A percentile compares a stretch with the other conserved stretches of the same genome.
These are phyloP conservation scores for Vitis hybrid DNA, from an alignment of 177 flowering plant genomes.

Conservation along the genomic window DNA sequence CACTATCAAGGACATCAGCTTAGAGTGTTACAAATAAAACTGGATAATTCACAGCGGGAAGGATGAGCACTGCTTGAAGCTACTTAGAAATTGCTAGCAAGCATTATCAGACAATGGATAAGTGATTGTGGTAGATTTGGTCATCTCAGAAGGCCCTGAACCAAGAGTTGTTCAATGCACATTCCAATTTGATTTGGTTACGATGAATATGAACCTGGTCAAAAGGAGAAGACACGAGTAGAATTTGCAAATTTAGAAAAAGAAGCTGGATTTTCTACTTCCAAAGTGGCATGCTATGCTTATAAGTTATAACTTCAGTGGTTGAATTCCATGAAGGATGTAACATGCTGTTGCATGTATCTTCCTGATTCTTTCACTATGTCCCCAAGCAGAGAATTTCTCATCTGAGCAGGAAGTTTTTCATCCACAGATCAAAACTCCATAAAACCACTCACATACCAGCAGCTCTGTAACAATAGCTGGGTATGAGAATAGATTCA, in stretches of 20 bases:
- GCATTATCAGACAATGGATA: constrained; percentile 22
- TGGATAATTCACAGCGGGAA: constrained; percentile 6
- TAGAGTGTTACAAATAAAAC: no score
- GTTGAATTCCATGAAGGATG: constrained; percentile 8
- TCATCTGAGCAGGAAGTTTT: no score
- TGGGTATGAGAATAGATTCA: background rate
- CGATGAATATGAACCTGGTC: constrained; percentile 4
- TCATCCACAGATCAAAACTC: no score
- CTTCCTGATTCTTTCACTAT: background rate
- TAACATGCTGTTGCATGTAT: background rate
- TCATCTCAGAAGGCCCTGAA: constrained; percentile 14
- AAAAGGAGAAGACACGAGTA: constrained; percentile 11
- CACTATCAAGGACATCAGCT: no score
- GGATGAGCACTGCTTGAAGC: constrained; percentile 19
- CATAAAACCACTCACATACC: background rate
- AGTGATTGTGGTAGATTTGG: constrained; percentile 21
- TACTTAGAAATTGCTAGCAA: constrained; percentile 21
- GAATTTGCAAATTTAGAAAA: constrained; percentile 8
- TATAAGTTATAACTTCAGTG: constrained; percentile 9
- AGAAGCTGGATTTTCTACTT: constrained; percentile 16
- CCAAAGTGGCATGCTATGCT: constrained; percentile 14
- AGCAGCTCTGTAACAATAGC: background rate
- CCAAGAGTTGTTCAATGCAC: background rate
- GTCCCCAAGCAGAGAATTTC: no score
- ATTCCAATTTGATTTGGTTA: constrained; percentile 7